Conservation (phyloP, 176 grass and related monocot genomes). For the Panicum miliaceum region DNA sequence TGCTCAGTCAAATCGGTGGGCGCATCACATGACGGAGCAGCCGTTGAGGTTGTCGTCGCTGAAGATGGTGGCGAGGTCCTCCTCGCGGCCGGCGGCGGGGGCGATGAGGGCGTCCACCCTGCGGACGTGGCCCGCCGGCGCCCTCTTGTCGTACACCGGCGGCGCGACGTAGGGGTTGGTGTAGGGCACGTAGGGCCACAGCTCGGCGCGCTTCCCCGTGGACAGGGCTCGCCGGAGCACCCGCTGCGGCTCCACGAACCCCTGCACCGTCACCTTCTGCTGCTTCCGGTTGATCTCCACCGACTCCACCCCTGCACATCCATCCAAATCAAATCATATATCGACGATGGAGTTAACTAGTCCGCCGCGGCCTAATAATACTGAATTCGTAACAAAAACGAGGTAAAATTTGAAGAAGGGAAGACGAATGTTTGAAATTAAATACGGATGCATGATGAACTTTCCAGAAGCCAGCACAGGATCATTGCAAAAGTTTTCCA, state of each 20-base stretch:
- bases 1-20: too few relatives aligned
- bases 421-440: background rate
- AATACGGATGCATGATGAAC: too few relatives aligned
- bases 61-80: slow-evolving; percentile 74
- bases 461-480: too few relatives aligned
- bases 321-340: background rate
- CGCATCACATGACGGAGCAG: slow-evolving; percentile 73
- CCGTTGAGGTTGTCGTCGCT: slow-evolving; percentile 94
- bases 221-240: slow-evolving; percentile 65
- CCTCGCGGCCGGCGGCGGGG: slow-evolving; percentile 54
- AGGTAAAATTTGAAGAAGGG: background rate
- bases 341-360: too few relatives aligned
- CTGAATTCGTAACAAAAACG: too few relatives aligned
- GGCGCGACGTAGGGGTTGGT: slow-evolving; percentile 65
- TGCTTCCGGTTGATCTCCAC: slow-evolving; percentile 93
- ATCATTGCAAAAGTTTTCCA: too few relatives aligned
- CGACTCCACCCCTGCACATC: slow-evolving; percentile 67
- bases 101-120: slow-evolving; percentile 58
- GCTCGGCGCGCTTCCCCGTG: slow-evolving; percentile 73
- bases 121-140: slow-evolving; percentile 76
- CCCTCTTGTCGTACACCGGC: slow-evolving; percentile 80
- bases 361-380: background rate
- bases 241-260: slow-evolving; percentile 67
- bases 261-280: slow-evolving; percentile 80
- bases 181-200: slow-evolving; percentile 92